A percentile compares a stretch with the other conserved stretches of the same genome.
Conservation (phyloP, 1,284 basidiomycete genomes). For the Coniophora puteana region DNA sequence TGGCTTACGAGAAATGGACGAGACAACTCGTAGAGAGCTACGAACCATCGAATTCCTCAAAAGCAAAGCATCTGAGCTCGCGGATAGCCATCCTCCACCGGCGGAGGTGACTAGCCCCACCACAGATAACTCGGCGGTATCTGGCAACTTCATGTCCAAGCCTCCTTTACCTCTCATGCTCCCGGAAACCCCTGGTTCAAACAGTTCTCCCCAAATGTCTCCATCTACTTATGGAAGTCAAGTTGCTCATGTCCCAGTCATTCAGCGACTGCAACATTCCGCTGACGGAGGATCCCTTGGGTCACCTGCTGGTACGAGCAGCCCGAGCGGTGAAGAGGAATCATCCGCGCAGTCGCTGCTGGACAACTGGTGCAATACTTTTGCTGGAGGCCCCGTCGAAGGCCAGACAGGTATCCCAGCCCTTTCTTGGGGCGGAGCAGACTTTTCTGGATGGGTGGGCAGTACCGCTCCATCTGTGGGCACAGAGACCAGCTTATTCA, state of each 20-base stretch:
- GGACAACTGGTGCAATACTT: conserved; percentile 78
- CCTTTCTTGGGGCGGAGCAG: conserved; percentile 61
- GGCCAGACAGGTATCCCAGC: conserved; percentile 42
- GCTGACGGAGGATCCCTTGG: conserved; percentile 38
- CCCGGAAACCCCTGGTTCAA: conserved; percentile 19
- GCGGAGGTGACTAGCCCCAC: conserved; percentile 17
- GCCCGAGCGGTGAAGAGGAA: conserved; percentile 71
- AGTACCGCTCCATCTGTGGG: conserved; percentile 29
- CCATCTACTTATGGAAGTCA: conserved; percentile 29
- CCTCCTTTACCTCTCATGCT: conserved; percentile 36
- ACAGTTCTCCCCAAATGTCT: conserved; percentile 25
- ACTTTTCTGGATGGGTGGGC: conserved; percentile 61
- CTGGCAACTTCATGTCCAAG: conserved; percentile 33
- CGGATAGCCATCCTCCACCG: conserved; percentile 30
- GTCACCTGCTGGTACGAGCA: conserved; percentile 57
- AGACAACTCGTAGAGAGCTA: conserved; percentile 75
- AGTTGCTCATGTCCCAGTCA: conserved; percentile 48
- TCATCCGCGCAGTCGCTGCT: conserved; percentile 69
- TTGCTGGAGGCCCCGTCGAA: conserved; percentile 61
- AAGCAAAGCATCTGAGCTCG: conserved; percentile 53
- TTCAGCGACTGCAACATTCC: conserved; percentile 59
- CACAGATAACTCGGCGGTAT: conserved; percentile 36
- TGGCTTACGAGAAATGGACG: conserved; percentile 65
- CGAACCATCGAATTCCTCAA: conserved; percentile 80
- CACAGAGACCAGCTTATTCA: conserved; percentile 38